Percentiles rank a stretch among this genome's conserved stretches.
Evolutionary conservation across 192 early-diverging fungal species (phyloP).

Genomic region (Entophlyctis helioformis): DNA sequence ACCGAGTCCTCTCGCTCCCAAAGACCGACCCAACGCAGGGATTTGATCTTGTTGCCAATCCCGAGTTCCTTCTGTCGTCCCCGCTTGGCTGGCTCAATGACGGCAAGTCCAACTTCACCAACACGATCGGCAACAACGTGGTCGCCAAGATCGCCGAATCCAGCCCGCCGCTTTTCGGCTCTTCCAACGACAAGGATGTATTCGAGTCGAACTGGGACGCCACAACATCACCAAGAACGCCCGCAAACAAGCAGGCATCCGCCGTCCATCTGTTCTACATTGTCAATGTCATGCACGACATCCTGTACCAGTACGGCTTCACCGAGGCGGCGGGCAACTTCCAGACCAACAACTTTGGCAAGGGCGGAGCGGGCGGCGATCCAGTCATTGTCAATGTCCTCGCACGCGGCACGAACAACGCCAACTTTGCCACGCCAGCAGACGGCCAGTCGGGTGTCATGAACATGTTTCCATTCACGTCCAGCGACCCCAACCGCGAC

Average conservation of each 20-base stretch:
- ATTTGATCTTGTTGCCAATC: too few relatives aligned
- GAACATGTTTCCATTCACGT: conserved; percentile 38
- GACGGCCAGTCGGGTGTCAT: too few relatives aligned
- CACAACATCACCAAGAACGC: not conserved
- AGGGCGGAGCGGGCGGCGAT: conserved; percentile 14
- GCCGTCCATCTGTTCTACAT: conserved; percentile 21
- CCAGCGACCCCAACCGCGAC: conserved; percentile 38
- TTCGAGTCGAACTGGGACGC: conserved; percentile 7
- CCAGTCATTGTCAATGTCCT: conserved; percentile 32
- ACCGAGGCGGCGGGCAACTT: too few relatives aligned
- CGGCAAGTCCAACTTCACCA: conserved; percentile 18
- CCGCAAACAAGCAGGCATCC: conserved; percentile 13
- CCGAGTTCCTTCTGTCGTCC: too few relatives aligned
- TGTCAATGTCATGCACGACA: too few relatives aligned
- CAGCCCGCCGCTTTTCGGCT: not conserved
- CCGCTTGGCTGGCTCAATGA: too few relatives aligned
- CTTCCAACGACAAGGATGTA: conserved; percentile 1
- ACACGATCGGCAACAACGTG: conserved; percentile 24
- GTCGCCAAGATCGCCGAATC: not conserved
- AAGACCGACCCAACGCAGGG: too few relatives aligned
- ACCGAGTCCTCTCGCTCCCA: too few relatives aligned
- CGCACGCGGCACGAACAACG: conserved; percentile 27
- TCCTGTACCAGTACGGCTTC: too few relatives aligned
- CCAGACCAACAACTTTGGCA: too few relatives aligned
- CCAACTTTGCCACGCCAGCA: too few relatives aligned